phyloP scores from a whole-genome alignment of 1,284 basidiomycete species.

The Naganishia cerealis region DNA sequence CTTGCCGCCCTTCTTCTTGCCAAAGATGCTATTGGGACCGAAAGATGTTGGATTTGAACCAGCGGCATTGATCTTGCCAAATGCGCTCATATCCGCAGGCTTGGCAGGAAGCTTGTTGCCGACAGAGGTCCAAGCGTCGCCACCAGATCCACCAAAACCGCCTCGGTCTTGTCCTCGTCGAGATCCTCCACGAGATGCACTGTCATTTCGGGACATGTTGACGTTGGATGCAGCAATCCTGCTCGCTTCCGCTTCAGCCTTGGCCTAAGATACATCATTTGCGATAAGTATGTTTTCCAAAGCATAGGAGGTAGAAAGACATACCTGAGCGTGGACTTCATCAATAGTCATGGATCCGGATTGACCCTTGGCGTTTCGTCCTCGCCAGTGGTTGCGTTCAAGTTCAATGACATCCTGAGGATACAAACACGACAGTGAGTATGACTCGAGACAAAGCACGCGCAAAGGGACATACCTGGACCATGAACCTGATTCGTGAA shows the following conservation, averaged over 20 bases:
- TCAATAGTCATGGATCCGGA: conserved; percentile 85
- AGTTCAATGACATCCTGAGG: conserved; percentile 84
- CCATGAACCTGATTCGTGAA: conserved; percentile 91
- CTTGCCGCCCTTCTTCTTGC: conserved; percentile 66
- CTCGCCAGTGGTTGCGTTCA: conserved; percentile 76
- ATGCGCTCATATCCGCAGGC: conserved; percentile 80
- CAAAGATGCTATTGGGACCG: conserved; percentile 76
- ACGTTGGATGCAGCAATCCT: conserved; percentile 66
- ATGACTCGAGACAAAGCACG: conserved; percentile 12
- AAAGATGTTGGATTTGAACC: conserved; percentile 60
- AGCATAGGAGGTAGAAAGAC: conserved; percentile 43
- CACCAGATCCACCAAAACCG: conserved; percentile 47
- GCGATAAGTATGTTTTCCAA: conserved; percentile 59
- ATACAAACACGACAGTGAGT: conserved; percentile 29
- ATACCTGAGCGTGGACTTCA: conserved; percentile 80
- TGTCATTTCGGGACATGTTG: conserved; percentile 55
- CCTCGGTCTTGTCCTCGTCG: conserved; percentile 78
- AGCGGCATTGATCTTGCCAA: conserved; percentile 77
- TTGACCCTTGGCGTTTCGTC: conserved; percentile 63
- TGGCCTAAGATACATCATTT: conserved; percentile 73
- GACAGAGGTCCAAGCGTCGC: conserved; percentile 83
- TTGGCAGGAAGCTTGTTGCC: conserved; percentile 60
- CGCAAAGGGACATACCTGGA: conserved; percentile 65
- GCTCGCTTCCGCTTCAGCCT: conserved; percentile 61
- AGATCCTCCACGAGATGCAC: conserved; percentile 77